Evolutionary conservation across 352 stramenopile genomes (phyloP).

Genomic region (Phytophthora sojae): DNA sequence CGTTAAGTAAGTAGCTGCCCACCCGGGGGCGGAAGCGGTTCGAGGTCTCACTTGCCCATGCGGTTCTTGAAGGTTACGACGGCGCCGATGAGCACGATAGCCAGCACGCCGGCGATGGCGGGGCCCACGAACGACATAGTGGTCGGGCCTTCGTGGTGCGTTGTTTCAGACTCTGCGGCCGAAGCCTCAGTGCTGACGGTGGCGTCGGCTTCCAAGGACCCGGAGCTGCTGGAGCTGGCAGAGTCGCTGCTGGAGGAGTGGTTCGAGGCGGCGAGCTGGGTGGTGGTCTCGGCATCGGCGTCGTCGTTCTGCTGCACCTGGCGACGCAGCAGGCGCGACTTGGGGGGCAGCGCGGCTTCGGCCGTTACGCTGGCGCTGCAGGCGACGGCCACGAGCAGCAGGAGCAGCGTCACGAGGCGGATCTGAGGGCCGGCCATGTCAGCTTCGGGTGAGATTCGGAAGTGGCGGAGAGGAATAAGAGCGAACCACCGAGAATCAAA

Average conservation of each 20-base stretch:
- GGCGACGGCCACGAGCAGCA: slow-evolving; percentile 32
- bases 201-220: neutral
- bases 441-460: slow-evolving; percentile 11
- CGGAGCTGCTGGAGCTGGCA: slow-evolving; percentile 7
- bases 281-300: neutral
- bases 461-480: slow-evolving; percentile 17
- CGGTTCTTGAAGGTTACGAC: slow-evolving; percentile 66
- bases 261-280: neutral
- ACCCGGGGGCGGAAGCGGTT: no score
- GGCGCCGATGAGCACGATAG: slow-evolving; percentile 63
- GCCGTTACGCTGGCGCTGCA: slow-evolving; percentile 21
- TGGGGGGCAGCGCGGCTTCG: slow-evolving; percentile 7
- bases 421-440: slow-evolving; percentile 19
- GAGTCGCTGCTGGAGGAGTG: neutral
- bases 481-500: neutral
- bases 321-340: slow-evolving; percentile 18
- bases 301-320: slow-evolving; percentile 5
- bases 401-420: slow-evolving; percentile 9
- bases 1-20: neutral
- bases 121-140: slow-evolving; percentile 53
- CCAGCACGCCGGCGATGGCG: slow-evolving; percentile 50
- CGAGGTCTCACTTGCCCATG: slow-evolving; percentile 26
- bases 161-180: slow-evolving; percentile 9
- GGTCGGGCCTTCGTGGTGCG: slow-evolving; percentile 24
- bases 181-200: slow-evolving; percentile 20